Percentiles rank a stretch among this genome's conserved stretches.
Evolutionary conservation across 2,329 filamentous ascomycete species (phyloP).

Genomic region (Calonectria fujianensis): DNA sequence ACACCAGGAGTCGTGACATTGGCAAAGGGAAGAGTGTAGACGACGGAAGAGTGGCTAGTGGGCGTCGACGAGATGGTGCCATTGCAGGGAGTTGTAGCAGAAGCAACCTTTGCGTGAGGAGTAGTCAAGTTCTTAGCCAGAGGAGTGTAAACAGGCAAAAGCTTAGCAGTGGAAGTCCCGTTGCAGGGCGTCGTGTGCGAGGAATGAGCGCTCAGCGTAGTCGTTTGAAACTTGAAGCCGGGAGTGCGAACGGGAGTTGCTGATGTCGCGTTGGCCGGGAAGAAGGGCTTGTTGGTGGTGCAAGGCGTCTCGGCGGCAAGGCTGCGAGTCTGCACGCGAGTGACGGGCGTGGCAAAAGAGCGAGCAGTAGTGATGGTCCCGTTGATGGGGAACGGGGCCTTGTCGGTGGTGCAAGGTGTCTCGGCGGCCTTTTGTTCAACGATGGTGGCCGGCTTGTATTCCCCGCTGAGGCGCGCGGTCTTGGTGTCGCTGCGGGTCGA

Average conservation of each 20-base stretch:
- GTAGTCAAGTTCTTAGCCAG: constrained; percentile 11
- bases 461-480: neutral
- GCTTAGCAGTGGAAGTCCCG: neutral
- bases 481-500: neutral
- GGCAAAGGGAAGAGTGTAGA: neutral
- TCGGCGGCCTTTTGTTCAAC: neutral
- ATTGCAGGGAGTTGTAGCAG: constrained; percentile 9
- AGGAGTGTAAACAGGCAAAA: neutral
- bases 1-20: constrained; percentile 2
- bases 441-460: neutral
- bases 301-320: neutral
- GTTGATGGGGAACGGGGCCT: constrained; percentile 7
- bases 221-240: neutral
- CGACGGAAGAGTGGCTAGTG: neutral
- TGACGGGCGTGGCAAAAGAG: neutral
- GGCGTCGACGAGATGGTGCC: constrained; percentile 18
- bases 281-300: constrained; percentile 18
- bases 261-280: constrained; percentile 11
- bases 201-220: neutral
- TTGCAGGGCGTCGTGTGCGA: constrained; percentile 10
- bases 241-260: neutral
- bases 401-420: constrained; percentile 13
- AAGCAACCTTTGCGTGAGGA: constrained; percentile 2
- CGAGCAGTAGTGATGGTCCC: neutral
- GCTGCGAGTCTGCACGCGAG: neutral